Evolutionary conservation across 495 filamentous ascomycete species (phyloP).

Genomic region (Cercophora sp.): DNA sequence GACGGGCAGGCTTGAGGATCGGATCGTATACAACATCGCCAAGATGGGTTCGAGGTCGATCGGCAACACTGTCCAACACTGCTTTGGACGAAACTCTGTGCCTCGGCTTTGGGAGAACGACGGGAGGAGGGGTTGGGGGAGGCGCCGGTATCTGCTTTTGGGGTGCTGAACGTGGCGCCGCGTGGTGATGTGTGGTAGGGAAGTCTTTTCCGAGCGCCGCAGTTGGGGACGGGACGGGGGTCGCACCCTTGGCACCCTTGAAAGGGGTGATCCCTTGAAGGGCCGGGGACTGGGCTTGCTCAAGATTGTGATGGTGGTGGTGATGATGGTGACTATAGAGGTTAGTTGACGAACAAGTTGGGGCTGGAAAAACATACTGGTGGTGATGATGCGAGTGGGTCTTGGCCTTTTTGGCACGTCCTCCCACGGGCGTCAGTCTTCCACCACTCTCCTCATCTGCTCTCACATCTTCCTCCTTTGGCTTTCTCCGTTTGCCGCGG

Average conservation of each 20-base stretch:
- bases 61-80: constrained; percentile 63
- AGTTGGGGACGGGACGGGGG: constrained; percentile 56
- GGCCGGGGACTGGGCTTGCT: constrained; percentile 51
- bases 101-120: constrained; percentile 56
- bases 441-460: constrained; percentile 58
- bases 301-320: constrained; percentile 67
- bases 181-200: constrained; percentile 35
- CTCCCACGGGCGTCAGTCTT: constrained; percentile 46
- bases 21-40: constrained; percentile 54
- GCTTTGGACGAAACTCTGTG: constrained; percentile 60
- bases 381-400: constrained; percentile 61
- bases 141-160: constrained; percentile 36
- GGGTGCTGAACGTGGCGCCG: constrained; percentile 24
- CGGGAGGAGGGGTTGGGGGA: constrained; percentile 35
- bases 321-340: constrained; percentile 62
- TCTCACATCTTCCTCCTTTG: constrained; percentile 56
- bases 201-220: constrained; percentile 42
- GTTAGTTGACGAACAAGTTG: constrained; percentile 17
- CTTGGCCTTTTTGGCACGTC: constrained; percentile 56
- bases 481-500: constrained; percentile 55
- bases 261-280: constrained; percentile 37
- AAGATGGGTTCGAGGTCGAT: constrained; percentile 73
- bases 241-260: constrained; percentile 41
- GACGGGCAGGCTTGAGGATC: constrained; percentile 53
- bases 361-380: constrained; percentile 43